Evolutionary conservation across 148 eudicot species (phyloP), one percentile per base, ranked within the genome.

Genomic region (Fagopyrum esculentum): DNA sequence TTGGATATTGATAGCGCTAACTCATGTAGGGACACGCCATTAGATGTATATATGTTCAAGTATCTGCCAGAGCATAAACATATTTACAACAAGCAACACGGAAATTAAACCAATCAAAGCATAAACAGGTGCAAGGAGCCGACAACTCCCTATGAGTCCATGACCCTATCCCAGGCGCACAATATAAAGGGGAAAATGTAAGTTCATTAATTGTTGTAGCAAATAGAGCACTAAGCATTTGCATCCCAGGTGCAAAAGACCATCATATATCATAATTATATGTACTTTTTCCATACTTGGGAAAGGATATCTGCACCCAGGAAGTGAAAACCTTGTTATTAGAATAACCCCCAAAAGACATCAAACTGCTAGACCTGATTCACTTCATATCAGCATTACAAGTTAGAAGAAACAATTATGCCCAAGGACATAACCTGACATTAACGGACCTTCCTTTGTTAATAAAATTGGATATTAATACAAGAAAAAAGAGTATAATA

Each of bases 21-120:
- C 74, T 93, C 93, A 79, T 93, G 98, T 55, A 93, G 87, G 45
- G 97, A 93, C 7, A 82, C 87, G 13, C 98, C 97, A 77, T 88
- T 88, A 40, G 93, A 88, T 2, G 90, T 91, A 80, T 84, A 93
- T 78, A 93, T 91, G 63, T 87, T 80, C 52, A 79, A 84, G 77
- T 91, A 93, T 47, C 98, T 93, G 88, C 78, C 69, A 75, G 57
- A 79, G 26, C 26, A 59, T 2, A 17, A 6, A 7, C 11, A 22
- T 7, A 13, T 12, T 19, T 6, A 59, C 6, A 30, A 3, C 15
- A 61, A 35, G 35, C 45, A 11, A 63, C 9, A 12, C 45, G 13
- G 45, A 16, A 30, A 35, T 9, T 40, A 66, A 66, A 66, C n/a
- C 11, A 30, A 12, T 35, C 40, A 35, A 35, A 35, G 40, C 40